phyloP scores from a whole-genome alignment of 2,329 filamentous ascomycete genomes.

The Zymoseptoria crescenta region DNA sequence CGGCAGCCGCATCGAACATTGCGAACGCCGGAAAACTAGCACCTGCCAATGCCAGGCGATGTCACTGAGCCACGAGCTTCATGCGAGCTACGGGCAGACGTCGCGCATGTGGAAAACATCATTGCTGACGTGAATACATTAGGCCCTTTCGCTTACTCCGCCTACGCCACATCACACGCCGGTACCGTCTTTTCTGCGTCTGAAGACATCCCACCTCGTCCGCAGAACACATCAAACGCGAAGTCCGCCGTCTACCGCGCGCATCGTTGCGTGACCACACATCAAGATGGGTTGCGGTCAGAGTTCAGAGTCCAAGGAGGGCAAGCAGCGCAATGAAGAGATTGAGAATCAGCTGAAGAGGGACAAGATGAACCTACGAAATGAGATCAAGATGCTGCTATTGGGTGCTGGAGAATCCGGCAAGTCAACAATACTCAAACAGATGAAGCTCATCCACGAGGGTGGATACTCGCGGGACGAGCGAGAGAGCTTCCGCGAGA shows the following conservation, averaged over 20 bases:
- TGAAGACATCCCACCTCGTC: not conserved
- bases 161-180: not conserved
- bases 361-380: constrained; percentile 97
- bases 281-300: constrained; percentile 97
- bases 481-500: constrained; percentile 62
- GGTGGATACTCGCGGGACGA: constrained; percentile 94
- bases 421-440: constrained; percentile 89
- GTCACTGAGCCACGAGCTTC: not conserved
- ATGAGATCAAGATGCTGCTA: constrained; percentile 99
- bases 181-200: not conserved
- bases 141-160: not conserved
- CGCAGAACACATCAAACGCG: not conserved
- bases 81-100: not conserved
- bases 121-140: not conserved
- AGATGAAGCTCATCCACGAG: constrained; percentile 99
- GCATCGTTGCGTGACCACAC: constrained; percentile 21
- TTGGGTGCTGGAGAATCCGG: constrained; percentile 97
- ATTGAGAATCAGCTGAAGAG: constrained; percentile 99
- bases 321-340: constrained; percentile 99
- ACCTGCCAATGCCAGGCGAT: not conserved
- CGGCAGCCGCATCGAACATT: not conserved
- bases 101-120: not conserved
- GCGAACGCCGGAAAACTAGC: not conserved
- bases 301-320: constrained; percentile 99
- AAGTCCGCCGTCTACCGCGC: constrained; percentile 3